Base-by-base conservation (phyloP, 495 filamentous ascomycete genomes). In the Echria macrotheca region DNA sequence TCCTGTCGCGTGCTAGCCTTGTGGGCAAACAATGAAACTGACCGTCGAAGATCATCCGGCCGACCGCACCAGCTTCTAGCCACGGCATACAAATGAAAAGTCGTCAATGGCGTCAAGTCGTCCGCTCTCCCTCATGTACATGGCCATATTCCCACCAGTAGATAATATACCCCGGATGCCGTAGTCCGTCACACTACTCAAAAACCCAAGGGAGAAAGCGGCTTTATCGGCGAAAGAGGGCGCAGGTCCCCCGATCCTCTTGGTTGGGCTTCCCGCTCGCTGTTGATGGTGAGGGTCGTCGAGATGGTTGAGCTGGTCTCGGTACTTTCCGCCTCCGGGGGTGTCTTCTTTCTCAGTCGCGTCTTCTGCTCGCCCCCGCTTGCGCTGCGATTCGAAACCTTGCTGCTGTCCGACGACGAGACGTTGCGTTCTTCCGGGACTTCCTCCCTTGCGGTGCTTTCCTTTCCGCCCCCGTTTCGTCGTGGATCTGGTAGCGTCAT, bases 181-280 rank as follows among this genome's bases (percentile, higher is more conserved):
- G n/a, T n/a, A n/a, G n/a, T n/a, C n/a, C n/a, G n/a, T n/a, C n/a
- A n/a, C n/a, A n/a, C n/a, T n/a, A 6, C 15, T 52, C 49, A 76
- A 42, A 80, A 73, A 23, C 73, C 80, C 59, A 89, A 76, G 19
- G 86, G 86, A 12, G 84, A 88, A 36, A 89, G 69, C 22, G 86
- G 86, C 56, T 78, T 75, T 51, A 84, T 78, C 5, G 85, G 85
- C 28, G 82, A 86, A n/a, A 91, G 70, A 5, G 74, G 74, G 21
- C 73, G 66, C 39, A 79, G 15, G 28, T 74, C 70, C 35, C 65
- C 61, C 1, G 64, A 61, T 46, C 59, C 52, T 31, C 63, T 60
- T 23, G 57, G 64, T 9, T 61, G 56, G 12, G 48, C 61, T 18
- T 73, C 67, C 24, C 64, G 60, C 14, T 73, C 68, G 41, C 69